Conservation (phyloP, 352 stramenopile genomes). For the Globisporangium emineosum region DNA sequence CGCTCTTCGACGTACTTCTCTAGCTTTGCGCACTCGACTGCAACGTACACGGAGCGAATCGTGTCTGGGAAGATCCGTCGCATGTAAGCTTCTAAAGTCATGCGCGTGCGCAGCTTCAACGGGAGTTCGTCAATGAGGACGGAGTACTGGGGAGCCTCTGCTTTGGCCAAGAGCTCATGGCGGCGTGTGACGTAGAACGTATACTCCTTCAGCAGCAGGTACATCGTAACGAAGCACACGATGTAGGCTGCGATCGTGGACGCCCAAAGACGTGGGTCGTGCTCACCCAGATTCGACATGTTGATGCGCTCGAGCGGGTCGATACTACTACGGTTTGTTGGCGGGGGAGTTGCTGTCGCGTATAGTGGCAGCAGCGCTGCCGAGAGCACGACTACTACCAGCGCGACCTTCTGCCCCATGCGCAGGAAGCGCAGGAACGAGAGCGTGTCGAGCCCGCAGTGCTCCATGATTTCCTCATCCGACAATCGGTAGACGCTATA, state of each 20-base stretch:
- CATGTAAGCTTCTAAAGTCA: slow-evolving; percentile 73
- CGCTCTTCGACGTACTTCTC: slow-evolving; percentile 53
- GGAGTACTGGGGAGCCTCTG: slow-evolving; percentile 66
- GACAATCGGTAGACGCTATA: slow-evolving; percentile 31
- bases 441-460: slow-evolving; percentile 73
- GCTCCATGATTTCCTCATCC: slow-evolving; percentile 65
- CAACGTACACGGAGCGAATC: slow-evolving; percentile 63
- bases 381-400: slow-evolving; percentile 58
- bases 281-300: slow-evolving; percentile 67
- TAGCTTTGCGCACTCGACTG: slow-evolving; percentile 59
- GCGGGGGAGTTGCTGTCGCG: slow-evolving; percentile 35
- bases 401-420: slow-evolving; percentile 62
- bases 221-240: slow-evolving; percentile 54
- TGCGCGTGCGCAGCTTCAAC: slow-evolving; percentile 45
- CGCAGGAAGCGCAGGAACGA: slow-evolving; percentile 69
- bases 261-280: slow-evolving; percentile 60
- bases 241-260: slow-evolving; percentile 50
- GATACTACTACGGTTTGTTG: slow-evolving; percentile 21
- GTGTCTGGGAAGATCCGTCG: slow-evolving; percentile 61
- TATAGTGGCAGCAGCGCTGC: slow-evolving; percentile 67
- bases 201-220: slow-evolving; percentile 60
- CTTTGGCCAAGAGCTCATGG: slow-evolving; percentile 51
- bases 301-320: slow-evolving; percentile 64
- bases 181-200: slow-evolving; percentile 53
- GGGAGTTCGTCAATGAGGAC: slow-evolving; percentile 74